phyloP scores from a whole-genome alignment of 2,329 filamentous ascomycete genomes.

The Cordyceps militaris region DNA sequence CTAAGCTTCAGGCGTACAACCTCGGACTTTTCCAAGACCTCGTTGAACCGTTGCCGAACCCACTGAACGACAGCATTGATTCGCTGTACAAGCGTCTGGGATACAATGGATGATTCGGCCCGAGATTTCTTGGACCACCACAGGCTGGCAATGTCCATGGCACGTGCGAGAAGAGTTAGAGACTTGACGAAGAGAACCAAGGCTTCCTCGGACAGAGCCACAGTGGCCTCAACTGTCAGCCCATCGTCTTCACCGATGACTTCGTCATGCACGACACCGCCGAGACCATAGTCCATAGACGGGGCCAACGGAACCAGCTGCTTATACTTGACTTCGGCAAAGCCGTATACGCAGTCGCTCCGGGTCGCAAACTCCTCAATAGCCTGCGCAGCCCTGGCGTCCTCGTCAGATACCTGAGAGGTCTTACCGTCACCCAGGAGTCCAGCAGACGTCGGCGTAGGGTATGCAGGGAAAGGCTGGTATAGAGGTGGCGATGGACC shows the following conservation, averaged over 20 bases:
- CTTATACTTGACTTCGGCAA: conserved; percentile 97
- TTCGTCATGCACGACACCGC: conserved; percentile 51
- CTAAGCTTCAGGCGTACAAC: conserved; percentile 82
- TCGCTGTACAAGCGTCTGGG: conserved; percentile 53
- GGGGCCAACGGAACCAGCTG: conserved; percentile 88
- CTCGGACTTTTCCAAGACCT: conserved; percentile 93
- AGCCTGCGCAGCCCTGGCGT: conserved; percentile 65
- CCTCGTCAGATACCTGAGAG: conserved; percentile 61
- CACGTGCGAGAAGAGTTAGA: conserved; percentile 79
- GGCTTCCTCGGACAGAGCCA: conserved; percentile 87
- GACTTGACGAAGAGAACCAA: conserved; percentile 95
- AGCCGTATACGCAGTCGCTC: conserved; percentile 94
- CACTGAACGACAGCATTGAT: conserved; percentile 95
- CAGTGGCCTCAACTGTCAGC: conserved; percentile 76
- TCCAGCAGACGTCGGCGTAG: conserved; percentile 54
- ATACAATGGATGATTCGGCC: conserved; percentile 45
- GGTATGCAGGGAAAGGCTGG: conserved; percentile 78
- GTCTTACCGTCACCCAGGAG: conserved; percentile 59
- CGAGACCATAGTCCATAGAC: conserved; percentile 64
- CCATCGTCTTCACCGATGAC: conserved; percentile 57
- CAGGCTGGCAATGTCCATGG: conserved; percentile 86
- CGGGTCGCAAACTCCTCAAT: conserved; percentile 90
- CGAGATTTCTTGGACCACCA: conserved; percentile 84
- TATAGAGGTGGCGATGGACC: conserved; percentile 70
- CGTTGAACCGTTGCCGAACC: conserved; percentile 91